Conservation (phyloP, 352 stramenopile genomes). For the Phytophthora chlamydospora region DNA sequence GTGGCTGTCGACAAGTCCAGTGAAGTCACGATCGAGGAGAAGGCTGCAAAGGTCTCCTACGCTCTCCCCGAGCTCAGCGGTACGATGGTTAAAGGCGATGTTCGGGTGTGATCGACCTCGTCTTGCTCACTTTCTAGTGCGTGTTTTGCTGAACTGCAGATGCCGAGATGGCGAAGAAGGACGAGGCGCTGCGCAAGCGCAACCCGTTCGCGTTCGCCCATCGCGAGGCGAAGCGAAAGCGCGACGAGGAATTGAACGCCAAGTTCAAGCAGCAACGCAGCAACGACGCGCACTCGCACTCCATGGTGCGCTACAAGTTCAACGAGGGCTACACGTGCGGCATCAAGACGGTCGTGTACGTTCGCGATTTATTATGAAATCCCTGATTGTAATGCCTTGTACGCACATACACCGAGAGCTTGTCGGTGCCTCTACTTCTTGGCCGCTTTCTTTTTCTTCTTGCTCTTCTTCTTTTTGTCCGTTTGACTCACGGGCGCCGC, state of each 20-base stretch:
- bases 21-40: slow-evolving; percentile 33
- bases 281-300: slow-evolving; percentile 29
- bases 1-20: slow-evolving; percentile 7
- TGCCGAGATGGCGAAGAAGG: slow-evolving; percentile 61
- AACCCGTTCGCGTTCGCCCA: slow-evolving; percentile 86
- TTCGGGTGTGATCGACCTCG: not conserved
- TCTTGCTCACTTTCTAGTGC: slow-evolving; percentile 16
- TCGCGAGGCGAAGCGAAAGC: slow-evolving; percentile 82
- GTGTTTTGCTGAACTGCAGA: slow-evolving; percentile 37
- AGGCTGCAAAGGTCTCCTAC: slow-evolving; percentile 43
- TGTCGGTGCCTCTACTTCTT: slow-evolving; percentile 21
- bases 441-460: slow-evolving; percentile 46
- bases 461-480: slow-evolving; percentile 47
- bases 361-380: slow-evolving; percentile 84
- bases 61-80: slow-evolving; percentile 60
- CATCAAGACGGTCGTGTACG: slow-evolving; percentile 89
- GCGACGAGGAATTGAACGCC: slow-evolving; percentile 50
- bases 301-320: slow-evolving; percentile 85
- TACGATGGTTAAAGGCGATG: slow-evolving; percentile 29
- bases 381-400: slow-evolving; percentile 12
- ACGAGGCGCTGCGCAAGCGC: slow-evolving; percentile 65
- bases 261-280: slow-evolving; percentile 44
- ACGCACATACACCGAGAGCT: slow-evolving; percentile 1
- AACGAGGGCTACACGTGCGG: slow-evolving; percentile 92
- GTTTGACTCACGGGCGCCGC: slow-evolving; percentile 1